Percentiles rank a stretch among this genome's conserved stretches.
Evolutionary conservation across 2,329 filamentous ascomycete species (phyloP).

Genomic region (Talaromyces albobiverticillius): DNA sequence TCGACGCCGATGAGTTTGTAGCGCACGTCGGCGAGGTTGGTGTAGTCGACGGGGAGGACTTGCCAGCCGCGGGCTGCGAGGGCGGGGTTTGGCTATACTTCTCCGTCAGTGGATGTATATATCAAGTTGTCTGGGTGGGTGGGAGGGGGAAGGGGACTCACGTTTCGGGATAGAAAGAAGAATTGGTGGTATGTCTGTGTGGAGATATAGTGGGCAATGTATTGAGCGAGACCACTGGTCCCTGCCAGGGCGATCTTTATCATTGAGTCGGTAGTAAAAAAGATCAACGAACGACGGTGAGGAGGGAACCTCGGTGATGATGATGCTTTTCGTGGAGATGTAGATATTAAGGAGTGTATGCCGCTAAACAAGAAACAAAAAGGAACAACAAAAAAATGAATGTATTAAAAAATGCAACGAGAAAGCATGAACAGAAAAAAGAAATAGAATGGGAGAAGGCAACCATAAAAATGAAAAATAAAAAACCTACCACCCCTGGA

Average conservation of each 20-base stretch:
- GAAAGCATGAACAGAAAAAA: not conserved
- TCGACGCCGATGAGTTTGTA: constrained; percentile 70
- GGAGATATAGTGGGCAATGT: constrained; percentile 59
- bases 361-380: not conserved
- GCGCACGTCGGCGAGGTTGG: constrained; percentile 54
- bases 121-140: no score
- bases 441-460: not conserved
- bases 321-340: no score
- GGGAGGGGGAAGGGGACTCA: no score
- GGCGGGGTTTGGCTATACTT: constrained; percentile 36
- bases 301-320: not conserved
- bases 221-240: constrained; percentile 57
- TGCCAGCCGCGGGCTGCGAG: constrained; percentile 53
- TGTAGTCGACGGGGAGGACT: constrained; percentile 67
- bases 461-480: constrained; percentile 2
- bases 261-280: constrained; percentile 29
- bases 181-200: constrained; percentile 62
- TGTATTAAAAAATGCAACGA: not conserved
- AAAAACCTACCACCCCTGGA: not conserved
- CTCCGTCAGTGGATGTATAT: no score
- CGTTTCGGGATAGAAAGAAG: constrained; percentile 66
- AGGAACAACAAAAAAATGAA: not conserved
- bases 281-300: not conserved
- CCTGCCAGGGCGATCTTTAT: constrained; percentile 64
- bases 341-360: not conserved